Evolutionary conservation across 306 rosid genomes (phyloP), one percentile per base, ranked within the genome.

Genomic region (Glycine latifolia): DNA sequence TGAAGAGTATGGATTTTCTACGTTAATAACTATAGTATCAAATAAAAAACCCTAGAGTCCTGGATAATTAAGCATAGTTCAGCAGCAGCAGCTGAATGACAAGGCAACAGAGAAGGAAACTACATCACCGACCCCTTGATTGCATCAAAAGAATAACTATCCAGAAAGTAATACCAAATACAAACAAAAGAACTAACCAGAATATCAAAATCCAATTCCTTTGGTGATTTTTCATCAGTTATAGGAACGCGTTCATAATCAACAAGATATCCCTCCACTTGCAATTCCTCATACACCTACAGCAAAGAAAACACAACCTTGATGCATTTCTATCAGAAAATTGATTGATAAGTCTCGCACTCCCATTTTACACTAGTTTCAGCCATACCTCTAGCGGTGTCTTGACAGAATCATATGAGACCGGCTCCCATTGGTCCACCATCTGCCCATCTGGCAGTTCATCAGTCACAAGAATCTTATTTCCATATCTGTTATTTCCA

Each of bases 391-490:
- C 97, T 11, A 94, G 80, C 0, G 98, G 93, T 33, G 97, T 89
- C 89, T 90, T 92, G 75, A 94, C 91, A 53, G 94, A 92, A 87
- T 89, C 82, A 83, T 77, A 67, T 3, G 93, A 89, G 48, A 94
- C 92, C 4, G 92, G 88, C 79, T 94, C 97, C 97, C 98, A 94
- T 79, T 94, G 98, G 90, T 94, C 98, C 44, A 94, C 97, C 98
- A 94, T 94, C 87, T 94, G 98, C 81, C 98, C 98, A 87, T 94
- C 97, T 47, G 92, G 97, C 76, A 94, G 91, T 86, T 94, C 98
- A 85, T 92, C 98, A 10, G 98, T 92, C 77, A 94, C 97, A 78
- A 94, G 98, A 78, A 94, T 94, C 89, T 91, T 92, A 86, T 92
- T 87, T 79, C 94, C 93, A 67, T 92, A 94, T 82, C 98, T 94